Percentiles rank a stretch among this genome's conserved stretches.
phyloP scores from a whole-genome alignment of 225 moss, liverwort and hornwort genomes.

The Thuidium tamariscinum region DNA sequence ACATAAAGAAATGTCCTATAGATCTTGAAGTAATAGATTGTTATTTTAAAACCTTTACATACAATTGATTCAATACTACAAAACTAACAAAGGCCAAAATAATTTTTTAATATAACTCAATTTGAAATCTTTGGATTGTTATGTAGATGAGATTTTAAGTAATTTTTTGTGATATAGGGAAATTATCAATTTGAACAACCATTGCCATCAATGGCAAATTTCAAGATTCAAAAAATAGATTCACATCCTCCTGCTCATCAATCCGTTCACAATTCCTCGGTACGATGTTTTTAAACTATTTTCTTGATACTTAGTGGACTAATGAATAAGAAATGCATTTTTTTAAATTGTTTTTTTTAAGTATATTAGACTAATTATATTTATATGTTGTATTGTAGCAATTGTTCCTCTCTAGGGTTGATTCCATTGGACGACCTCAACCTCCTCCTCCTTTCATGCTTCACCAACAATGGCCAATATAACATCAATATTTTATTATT shows the following conservation, averaged over 20 bases:
- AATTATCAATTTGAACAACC: background rate
- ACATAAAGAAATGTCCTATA: background rate
- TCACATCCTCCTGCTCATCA: background rate
- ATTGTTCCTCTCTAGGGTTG: background rate
- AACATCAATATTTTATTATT: background rate
- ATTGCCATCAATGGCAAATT: background rate
- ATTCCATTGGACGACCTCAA: background rate
- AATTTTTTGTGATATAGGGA: background rate
- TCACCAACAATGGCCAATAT: conserved; percentile 14
- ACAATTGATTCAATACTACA: background rate
- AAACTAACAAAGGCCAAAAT: background rate
- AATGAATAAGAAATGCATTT: accelerated
- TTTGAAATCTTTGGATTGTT: background rate
- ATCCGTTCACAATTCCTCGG: background rate
- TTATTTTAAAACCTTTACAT: background rate
- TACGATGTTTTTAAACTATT: background rate
- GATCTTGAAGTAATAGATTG: background rate
- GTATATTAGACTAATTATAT: background rate
- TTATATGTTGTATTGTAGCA: background rate
- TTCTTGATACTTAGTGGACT: background rate
- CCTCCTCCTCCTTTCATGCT: background rate
- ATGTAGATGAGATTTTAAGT: background rate
- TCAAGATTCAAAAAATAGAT: background rate
- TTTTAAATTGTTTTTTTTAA: background rate
- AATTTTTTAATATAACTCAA: background rate